Conservation (phyloP, 2,329 filamentous ascomycete genomes). For the Trichophyton schoenleinii region DNA sequence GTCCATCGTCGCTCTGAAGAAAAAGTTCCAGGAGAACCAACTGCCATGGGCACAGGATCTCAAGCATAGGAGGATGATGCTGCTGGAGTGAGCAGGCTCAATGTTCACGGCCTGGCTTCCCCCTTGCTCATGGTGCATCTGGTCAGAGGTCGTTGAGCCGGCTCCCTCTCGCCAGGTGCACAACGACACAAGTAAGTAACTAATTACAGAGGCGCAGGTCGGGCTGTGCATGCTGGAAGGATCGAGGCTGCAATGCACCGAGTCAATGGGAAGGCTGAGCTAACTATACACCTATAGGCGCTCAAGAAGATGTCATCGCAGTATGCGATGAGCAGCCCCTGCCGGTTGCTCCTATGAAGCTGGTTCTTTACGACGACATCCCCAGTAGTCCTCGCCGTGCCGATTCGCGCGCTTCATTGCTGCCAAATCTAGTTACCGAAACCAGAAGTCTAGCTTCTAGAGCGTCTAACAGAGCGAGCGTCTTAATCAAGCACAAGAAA, state of each 20-base stretch:
- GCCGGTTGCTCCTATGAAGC: constrained; percentile 36
- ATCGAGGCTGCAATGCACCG: no score
- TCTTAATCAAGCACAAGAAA: constrained; percentile 26
- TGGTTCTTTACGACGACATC: constrained; percentile 31
- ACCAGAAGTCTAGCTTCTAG: constrained; percentile 27
- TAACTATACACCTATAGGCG: not conserved
- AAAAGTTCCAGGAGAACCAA: not conserved
- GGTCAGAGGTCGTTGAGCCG: constrained; percentile 19
- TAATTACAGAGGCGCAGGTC: no score
- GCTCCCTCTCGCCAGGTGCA: constrained; percentile 16
- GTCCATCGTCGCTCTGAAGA: not conserved
- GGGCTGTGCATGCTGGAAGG: no score
- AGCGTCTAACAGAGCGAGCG: constrained; percentile 31
- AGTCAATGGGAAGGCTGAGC: no score
- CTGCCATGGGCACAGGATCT: constrained; percentile 7
- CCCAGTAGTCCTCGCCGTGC: constrained; percentile 22
- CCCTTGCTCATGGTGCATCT: constrained; percentile 28
- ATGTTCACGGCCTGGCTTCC: constrained; percentile 29
- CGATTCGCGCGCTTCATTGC: constrained; percentile 22
- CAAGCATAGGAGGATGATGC: constrained; percentile 3
- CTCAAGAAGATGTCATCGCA: constrained; percentile 33
- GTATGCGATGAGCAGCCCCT: constrained; percentile 36
- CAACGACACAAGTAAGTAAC: not conserved
- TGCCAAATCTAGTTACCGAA: constrained; percentile 31
- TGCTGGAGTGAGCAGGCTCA: constrained; percentile 29